These are phyloP conservation scores for Paecilomyces fulvus DNA, from an alignment of 2,329 filamentous ascomycete genomes.

Conservation along the genomic window DNA sequence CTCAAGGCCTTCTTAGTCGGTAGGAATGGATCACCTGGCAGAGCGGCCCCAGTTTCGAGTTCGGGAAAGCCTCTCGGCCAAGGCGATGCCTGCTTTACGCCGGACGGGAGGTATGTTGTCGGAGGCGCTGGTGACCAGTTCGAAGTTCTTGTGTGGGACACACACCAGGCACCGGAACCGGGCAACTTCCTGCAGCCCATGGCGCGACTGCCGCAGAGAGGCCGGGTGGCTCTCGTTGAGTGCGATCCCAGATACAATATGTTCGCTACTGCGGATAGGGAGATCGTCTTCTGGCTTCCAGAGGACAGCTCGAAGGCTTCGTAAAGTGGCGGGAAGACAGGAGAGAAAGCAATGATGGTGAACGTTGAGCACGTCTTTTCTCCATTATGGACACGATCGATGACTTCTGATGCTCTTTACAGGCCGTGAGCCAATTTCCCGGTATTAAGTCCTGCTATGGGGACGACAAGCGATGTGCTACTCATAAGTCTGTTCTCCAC, in stretches of 20 bases:
- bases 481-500: background rate
- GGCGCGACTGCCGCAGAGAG: conserved; percentile 35
- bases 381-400: too few relatives aligned
- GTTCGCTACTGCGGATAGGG: conserved; percentile 80
- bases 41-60: conserved; percentile 44
- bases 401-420: background rate
- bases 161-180: conserved; percentile 48
- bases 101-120: conserved; percentile 81
- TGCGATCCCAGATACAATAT: conserved; percentile 91
- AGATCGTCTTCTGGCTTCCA: conserved; percentile 70
- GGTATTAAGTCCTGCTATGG: background rate
- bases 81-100: conserved; percentile 79
- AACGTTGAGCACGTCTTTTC: background rate
- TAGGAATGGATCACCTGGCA: conserved; percentile 39
- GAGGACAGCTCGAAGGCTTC: conserved; percentile 43
- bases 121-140: conserved; percentile 62
- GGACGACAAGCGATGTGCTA: background rate
- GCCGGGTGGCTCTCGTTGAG: conserved; percentile 64
- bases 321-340: background rate
- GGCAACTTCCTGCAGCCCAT: conserved; percentile 43
- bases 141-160: conserved; percentile 82
- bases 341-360: conserved; percentile 20
- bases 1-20: conserved; percentile 63
- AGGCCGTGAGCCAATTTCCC: background rate
- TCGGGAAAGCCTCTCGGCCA: conserved; percentile 45